Percentiles rank a stretch among this genome's conserved stretches.
Evolutionary conservation across 768 basidiomycete species (phyloP).

Genomic region (Roridomyces roridus): DNA sequence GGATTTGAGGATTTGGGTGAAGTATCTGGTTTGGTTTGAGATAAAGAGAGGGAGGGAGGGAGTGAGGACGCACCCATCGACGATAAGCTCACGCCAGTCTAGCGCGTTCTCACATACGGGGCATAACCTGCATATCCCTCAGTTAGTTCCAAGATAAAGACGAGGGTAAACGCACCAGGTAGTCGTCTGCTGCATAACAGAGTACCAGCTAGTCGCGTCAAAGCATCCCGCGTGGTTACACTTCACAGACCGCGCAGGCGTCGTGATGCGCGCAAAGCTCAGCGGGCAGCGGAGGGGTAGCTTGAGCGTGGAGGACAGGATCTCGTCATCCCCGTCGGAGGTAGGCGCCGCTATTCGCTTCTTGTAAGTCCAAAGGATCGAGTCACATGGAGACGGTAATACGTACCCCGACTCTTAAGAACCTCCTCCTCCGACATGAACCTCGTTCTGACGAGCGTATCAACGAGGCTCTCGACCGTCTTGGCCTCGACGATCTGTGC

Average conservation of each 20-base stretch:
- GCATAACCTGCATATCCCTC: too few relatives aligned
- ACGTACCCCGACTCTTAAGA: constrained; percentile 54
- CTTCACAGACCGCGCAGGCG: constrained; percentile 62
- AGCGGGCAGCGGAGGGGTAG: constrained; percentile 80
- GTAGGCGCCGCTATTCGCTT: constrained; percentile 43
- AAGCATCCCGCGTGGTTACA: constrained; percentile 80
- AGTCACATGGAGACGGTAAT: too few relatives aligned
- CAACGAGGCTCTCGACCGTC: constrained; percentile 58
- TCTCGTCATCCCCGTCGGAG: constrained; percentile 65
- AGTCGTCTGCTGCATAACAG: constrained; percentile 77
- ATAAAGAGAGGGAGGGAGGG: not conserved
- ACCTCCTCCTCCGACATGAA: constrained; percentile 52
- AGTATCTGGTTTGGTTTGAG: constrained; percentile 50
- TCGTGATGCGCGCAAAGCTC: constrained; percentile 66
- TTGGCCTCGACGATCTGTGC: constrained; percentile 68
- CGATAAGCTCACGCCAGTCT: constrained; percentile 63
- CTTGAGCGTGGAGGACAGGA: constrained; percentile 66
- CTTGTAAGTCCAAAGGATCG: too few relatives aligned
- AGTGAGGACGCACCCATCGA: constrained; percentile 64
- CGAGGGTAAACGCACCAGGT: constrained; percentile 49
- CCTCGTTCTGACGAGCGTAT: constrained; percentile 57
- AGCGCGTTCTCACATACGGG: constrained; percentile 73
- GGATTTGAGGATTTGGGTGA: constrained; percentile 62
- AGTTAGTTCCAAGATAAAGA: not conserved
- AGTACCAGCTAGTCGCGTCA: constrained; percentile 74